Evolutionary conservation across 495 filamentous ascomycete genomes (phyloP).

Genomic region (Neurospora sp.): DNA sequence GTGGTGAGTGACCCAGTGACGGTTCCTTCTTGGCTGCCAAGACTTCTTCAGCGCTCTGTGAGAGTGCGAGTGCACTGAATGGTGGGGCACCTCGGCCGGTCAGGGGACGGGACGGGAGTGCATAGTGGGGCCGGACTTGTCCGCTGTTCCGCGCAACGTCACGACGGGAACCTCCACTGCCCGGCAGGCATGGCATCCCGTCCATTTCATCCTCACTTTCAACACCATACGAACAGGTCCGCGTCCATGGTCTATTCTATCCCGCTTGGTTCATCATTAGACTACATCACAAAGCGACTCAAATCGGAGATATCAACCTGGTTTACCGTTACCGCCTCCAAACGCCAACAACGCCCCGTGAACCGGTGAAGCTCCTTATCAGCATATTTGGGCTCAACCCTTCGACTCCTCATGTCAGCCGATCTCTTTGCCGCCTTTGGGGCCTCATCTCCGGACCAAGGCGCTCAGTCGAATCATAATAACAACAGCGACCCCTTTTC

Average conservation of each 20-base stretch:
- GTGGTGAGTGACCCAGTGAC: neutral
- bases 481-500: conserved; percentile 12
- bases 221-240: neutral
- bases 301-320: neutral
- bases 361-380: neutral
- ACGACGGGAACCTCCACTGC: neutral
- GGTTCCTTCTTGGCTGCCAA: neutral
- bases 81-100: neutral
- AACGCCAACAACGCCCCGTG: neutral
- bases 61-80: neutral
- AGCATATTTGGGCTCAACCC: no score
- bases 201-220: neutral
- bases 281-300: neutral
- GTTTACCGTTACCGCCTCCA: neutral
- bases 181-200: neutral
- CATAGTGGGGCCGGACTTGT: neutral
- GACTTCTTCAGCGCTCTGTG: neutral
- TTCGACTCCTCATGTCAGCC: conserved; percentile 48
- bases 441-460: conserved; percentile 20
- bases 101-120: neutral
- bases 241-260: no score
- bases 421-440: conserved; percentile 68
- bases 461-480: conserved; percentile 17
- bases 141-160: neutral
- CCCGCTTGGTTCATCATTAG: no score